Conservation (phyloP, 2,329 filamentous ascomycete genomes). For the Trichophyton equinum region DNA sequence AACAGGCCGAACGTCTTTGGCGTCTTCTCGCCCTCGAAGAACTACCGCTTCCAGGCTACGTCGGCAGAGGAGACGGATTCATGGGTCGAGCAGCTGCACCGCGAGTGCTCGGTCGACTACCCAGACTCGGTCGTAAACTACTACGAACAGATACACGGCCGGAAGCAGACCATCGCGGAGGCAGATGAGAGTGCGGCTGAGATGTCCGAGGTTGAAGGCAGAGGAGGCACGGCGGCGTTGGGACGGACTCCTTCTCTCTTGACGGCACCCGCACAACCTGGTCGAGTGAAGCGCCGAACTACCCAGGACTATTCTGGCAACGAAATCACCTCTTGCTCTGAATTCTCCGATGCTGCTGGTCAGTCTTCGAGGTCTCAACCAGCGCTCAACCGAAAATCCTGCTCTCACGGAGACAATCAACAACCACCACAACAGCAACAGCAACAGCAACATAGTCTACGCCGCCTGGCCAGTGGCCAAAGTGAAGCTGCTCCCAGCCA, state of each 20-base stretch:
- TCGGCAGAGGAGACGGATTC: constrained; percentile 63
- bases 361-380: constrained; percentile 17
- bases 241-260: neutral
- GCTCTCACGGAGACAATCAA: constrained; percentile 20
- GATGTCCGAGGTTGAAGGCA: constrained; percentile 28
- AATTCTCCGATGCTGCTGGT: constrained; percentile 56
- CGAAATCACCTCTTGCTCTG: constrained; percentile 66
- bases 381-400: constrained; percentile 1
- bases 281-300: constrained; percentile 20
- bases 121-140: constrained; percentile 50
- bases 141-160: constrained; percentile 54
- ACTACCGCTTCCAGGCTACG: constrained; percentile 76
- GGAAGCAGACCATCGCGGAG: constrained; percentile 17
- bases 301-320: constrained; percentile 47
- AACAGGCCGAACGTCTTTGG: constrained; percentile 81
- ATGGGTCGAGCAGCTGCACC: constrained; percentile 74
- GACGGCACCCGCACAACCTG: constrained; percentile 5
- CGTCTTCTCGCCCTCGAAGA: constrained; percentile 78
- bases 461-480: constrained; percentile 49
- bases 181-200: constrained; percentile 30
- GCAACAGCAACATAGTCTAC: neutral
- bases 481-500: constrained; percentile 37
- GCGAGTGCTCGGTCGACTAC: constrained; percentile 62
- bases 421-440: constrained; percentile 10
- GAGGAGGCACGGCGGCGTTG: neutral